Base-by-base conservation (phyloP, 805 yeast genomes). In the Lipomyces yamanashiensis region DNA sequence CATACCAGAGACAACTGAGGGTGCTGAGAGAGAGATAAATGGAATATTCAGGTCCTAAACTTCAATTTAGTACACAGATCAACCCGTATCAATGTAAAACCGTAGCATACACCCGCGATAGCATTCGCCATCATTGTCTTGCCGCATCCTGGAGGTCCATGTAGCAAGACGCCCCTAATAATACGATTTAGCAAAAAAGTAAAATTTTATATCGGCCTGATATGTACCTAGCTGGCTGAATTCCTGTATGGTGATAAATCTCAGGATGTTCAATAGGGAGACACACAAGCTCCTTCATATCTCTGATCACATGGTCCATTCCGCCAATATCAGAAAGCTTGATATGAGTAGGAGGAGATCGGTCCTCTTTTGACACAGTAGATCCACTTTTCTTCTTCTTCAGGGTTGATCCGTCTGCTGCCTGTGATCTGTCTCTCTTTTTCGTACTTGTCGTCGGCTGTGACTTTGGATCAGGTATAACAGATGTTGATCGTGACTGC, bases 91-190 rank as follows among this genome's bases (percentile, higher is more conserved):
- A 15, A 15, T 1, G 2, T 21, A 36, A 1, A 36, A 21, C 19
- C 2, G 15, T 10, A 13, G 48, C 61, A 13, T 55, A 50, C 60
- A 7, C 65, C 71, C 3, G 99, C 99, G 23, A 95, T 79, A 0
- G 98, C 97, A 75, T 92, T 92, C 2, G 99, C 99, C 59, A 95
- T 87, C 49, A 97, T 88, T 0, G 99, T 95, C 72, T 95, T 95
- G 74, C 99, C 99, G 80, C 99, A 95, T 15, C 99, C 99, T 1
- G 98, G 99, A 0, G 99, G 99, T 0, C 99, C 99, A 75, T 92
- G 96, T n/a, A 95, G 77, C 37, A 95, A 75, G 0, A 95, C 89
- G 49, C 98, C 98, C 33, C 97, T 81, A 37, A 17, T 2, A 23
- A 40, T 28, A 17, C 43, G 13, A 28, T 21, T 37, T 28, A 36